phyloP scores from a whole-genome alignment of 257 asterid genomes.

The Salvia splendens region DNA sequence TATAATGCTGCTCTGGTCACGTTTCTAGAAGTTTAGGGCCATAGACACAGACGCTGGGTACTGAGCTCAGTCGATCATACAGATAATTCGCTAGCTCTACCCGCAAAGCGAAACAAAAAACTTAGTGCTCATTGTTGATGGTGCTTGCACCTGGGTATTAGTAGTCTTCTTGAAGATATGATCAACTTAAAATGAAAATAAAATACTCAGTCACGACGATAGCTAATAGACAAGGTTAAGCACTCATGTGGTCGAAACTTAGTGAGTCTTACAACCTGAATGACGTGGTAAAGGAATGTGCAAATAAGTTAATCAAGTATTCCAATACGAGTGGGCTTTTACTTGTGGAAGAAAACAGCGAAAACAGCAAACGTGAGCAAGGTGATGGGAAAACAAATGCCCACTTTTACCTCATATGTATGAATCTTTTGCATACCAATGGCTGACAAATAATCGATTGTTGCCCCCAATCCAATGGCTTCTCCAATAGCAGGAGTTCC shows the following conservation, averaged over 20 bases:
- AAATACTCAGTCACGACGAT: too few species aligned
- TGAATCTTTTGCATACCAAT: slow-evolving; percentile 95
- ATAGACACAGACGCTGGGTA: slow-evolving; percentile 66
- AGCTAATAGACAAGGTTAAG: too few species aligned
- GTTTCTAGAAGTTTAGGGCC: slow-evolving; percentile 76
- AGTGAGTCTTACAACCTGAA: too few species aligned
- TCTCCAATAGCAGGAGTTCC: slow-evolving; percentile 98
- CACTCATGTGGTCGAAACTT: too few species aligned
- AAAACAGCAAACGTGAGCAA: too few species aligned
- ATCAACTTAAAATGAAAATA: too few species aligned
- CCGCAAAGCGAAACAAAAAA: slow-evolving; percentile 39
- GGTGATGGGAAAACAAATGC: too few species aligned
- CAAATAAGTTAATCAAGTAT: too few species aligned
- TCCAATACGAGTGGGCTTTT: too few species aligned
- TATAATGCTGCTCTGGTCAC: slow-evolving; percentile 79
- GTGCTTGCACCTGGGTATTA: slow-evolving; percentile 3
- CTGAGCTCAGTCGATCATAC: slow-evolving; percentile 51
- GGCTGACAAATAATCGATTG: slow-evolving; percentile 77
- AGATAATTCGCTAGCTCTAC: slow-evolving; percentile 68
- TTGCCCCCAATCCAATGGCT: slow-evolving; percentile 91
- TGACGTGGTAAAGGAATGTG: too few species aligned
- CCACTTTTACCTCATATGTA: slow-evolving; percentile 69
- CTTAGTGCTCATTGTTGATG: slow-evolving; percentile 15
- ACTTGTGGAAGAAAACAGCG: too few species aligned
- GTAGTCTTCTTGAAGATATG: neutral